These are phyloP conservation scores for Rutstroemia sydowiana DNA, from an alignment of 2,329 filamentous ascomycete species.

Conservation along the genomic window DNA sequence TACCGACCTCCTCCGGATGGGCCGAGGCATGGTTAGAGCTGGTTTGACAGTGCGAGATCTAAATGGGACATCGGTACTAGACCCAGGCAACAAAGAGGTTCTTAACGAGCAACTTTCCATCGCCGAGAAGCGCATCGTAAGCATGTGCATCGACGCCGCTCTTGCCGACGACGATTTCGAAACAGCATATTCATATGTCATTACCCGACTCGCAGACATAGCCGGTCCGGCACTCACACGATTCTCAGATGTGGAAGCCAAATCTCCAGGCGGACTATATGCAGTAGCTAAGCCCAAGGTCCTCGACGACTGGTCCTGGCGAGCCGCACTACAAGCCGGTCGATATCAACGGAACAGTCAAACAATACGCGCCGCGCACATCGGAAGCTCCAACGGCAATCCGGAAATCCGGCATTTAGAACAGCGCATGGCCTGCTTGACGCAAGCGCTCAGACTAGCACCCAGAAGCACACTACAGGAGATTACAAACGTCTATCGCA, in stretches of 20 bases:
- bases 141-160: constrained; percentile 74
- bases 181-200: constrained; percentile 77
- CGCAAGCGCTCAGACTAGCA: constrained; percentile 66
- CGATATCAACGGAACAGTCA: constrained; percentile 55
- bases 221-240: constrained; percentile 25
- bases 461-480: constrained; percentile 64
- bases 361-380: constrained; percentile 50
- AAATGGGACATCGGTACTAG: constrained; percentile 5
- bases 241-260: constrained; percentile 16
- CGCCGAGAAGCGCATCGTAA: constrained; percentile 61
- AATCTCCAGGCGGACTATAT: constrained; percentile 17
- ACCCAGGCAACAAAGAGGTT: constrained; percentile 4
- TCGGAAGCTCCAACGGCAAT: constrained; percentile 53
- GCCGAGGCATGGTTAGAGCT: constrained; percentile 56
- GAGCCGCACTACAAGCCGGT: constrained; percentile 69
- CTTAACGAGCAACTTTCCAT: constrained; percentile 30
- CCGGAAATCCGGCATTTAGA: constrained; percentile 64
- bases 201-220: constrained; percentile 54
- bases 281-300: constrained; percentile 19
- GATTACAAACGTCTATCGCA: constrained; percentile 66
- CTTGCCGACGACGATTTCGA: constrained; percentile 75
- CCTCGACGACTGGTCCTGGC: constrained; percentile 67
- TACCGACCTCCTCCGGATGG: constrained; percentile 65
- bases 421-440: constrained; percentile 73
- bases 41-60: constrained; percentile 35